phyloP scores from a whole-genome alignment of 1,284 basidiomycete species.

The Fomitopsis schrenkii region DNA sequence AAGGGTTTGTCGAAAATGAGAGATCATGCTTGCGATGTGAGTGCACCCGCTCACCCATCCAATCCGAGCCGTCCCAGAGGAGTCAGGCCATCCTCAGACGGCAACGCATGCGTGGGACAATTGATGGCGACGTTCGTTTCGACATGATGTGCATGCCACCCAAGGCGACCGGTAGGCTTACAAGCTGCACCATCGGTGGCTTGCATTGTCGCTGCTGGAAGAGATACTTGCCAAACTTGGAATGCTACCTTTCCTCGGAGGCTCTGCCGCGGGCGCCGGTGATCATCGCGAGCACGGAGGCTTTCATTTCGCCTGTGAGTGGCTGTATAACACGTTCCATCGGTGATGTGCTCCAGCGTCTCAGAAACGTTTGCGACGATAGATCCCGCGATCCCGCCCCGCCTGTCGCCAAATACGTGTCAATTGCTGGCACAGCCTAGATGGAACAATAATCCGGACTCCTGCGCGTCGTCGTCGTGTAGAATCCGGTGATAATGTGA shows the following conservation, averaged over 20 bases:
- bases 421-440: too few species aligned
- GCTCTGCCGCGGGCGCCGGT: neutral
- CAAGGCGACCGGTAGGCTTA: neutral
- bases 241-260: neutral
- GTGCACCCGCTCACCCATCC: neutral
- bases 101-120: neutral
- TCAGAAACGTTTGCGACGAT: too few species aligned
- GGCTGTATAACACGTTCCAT: neutral
- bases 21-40: neutral
- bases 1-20: neutral
- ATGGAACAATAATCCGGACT: too few species aligned
- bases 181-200: neutral
- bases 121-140: neutral
- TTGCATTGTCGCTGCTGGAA: neutral
- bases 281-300: neutral
- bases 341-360: neutral
- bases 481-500: too few species aligned
- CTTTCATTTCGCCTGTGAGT: neutral
- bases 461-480: too few species aligned
- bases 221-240: neutral
- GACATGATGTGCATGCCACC: neutral
- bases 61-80: neutral
- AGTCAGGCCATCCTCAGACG: neutral
- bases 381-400: too few species aligned
- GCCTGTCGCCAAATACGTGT: too few species aligned